Conservation (phyloP, 352 stramenopile species). For the Phytophthora ramorum region DNA sequence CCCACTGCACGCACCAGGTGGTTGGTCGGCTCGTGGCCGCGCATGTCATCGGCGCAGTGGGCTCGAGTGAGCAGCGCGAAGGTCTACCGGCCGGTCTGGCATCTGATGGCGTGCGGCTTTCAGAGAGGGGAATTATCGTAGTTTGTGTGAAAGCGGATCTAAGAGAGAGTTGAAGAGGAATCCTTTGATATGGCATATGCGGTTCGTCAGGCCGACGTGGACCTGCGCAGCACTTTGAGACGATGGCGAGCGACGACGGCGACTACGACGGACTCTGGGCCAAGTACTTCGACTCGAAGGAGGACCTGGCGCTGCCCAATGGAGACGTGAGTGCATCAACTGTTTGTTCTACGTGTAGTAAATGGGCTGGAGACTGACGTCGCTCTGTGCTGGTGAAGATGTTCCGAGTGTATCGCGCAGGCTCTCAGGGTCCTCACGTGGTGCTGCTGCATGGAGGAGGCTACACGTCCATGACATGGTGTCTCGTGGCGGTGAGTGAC, state of each 20-base stretch:
- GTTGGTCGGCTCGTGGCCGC: not conserved
- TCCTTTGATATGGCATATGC: not conserved
- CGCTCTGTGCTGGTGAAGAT: constrained; percentile 41
- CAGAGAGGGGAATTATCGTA: not conserved
- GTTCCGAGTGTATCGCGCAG: constrained; percentile 83
- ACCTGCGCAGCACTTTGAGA: not conserved
- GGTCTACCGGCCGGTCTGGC: too few species aligned
- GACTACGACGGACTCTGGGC: constrained; percentile 59
- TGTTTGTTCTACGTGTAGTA: not conserved
- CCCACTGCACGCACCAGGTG: constrained; percentile 21
- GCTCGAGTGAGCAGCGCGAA: too few species aligned
- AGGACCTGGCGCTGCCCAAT: constrained; percentile 67
- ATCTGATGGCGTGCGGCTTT: not conserved
- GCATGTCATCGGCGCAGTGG: not conserved
- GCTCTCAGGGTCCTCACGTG: constrained; percentile 69
- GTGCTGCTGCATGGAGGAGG: constrained; percentile 87
- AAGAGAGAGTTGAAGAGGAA: not conserved
- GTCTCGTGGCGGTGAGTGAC: constrained; percentile 63
- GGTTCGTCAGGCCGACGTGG: not conserved
- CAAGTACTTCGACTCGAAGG: constrained; percentile 78
- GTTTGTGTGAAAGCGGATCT: not conserved
- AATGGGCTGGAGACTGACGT: constrained; percentile 1
- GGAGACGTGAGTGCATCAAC: constrained; percentile 55
- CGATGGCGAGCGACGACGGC: constrained; percentile 13
- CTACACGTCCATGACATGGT: constrained; percentile 90